These are phyloP conservation scores for Thyridium curvatum DNA, from an alignment of 2,329 filamentous ascomycete species.

Conservation along the genomic window DNA sequence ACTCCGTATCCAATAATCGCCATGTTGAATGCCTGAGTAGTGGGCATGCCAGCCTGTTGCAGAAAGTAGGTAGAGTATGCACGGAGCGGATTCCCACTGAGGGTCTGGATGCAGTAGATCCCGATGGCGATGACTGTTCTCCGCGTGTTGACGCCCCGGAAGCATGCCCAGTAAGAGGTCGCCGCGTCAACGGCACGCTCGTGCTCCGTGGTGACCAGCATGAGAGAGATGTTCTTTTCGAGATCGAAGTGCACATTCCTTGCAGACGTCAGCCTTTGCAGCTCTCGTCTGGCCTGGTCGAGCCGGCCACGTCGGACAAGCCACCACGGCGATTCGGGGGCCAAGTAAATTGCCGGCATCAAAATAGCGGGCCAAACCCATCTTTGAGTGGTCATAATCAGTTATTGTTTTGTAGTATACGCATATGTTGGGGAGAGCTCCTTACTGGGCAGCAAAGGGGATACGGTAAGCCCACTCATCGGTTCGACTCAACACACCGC, in stretches of 20 bases:
- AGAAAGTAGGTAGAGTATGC: too few relatives aligned
- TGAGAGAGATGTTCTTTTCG: constrained; percentile 30
- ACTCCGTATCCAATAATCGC: too few relatives aligned
- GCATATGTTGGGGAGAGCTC: too few relatives aligned
- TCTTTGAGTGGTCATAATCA: too few relatives aligned
- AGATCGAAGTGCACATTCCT: constrained; percentile 30
- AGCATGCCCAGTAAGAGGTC: constrained; percentile 31
- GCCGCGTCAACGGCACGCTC: constrained; percentile 26
- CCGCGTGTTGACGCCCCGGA: constrained; percentile 26
- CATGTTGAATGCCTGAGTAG: too few relatives aligned
- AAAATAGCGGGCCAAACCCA: constrained; percentile 27
- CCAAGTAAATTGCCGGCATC: constrained; percentile 9
- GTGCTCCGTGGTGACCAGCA: constrained; percentile 25
- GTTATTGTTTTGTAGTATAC: too few relatives aligned
- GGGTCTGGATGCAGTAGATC: too few relatives aligned
- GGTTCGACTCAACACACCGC: constrained; percentile 28
- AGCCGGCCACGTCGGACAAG: constrained; percentile 22
- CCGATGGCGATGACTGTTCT: constrained; percentile 18
- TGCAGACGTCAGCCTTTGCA: constrained; percentile 26
- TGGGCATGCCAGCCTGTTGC: too few relatives aligned
- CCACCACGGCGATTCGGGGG: constrained; percentile 33
- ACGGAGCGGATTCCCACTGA: too few relatives aligned
- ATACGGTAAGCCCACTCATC: constrained; percentile 49
- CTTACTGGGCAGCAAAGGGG: constrained; percentile 30
- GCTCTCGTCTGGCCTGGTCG: constrained; percentile 23